These are phyloP conservation scores for Paxillus ammoniavirescens DNA, from an alignment of 768 basidiomycete species.

Conservation along the genomic window DNA sequence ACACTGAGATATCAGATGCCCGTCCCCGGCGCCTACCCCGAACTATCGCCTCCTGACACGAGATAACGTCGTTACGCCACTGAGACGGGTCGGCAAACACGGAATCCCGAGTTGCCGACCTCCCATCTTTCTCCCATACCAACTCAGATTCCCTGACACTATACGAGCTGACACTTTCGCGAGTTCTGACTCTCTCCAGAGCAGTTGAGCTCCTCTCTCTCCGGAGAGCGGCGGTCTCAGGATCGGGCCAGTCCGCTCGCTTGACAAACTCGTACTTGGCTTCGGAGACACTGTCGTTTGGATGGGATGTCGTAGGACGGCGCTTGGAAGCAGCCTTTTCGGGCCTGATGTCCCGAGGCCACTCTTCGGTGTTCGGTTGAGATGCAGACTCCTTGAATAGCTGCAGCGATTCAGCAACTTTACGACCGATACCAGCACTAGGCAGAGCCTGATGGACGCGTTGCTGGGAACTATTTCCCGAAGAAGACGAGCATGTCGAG, in stretches of 20 bases:
- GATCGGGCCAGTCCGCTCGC: slow-evolving; percentile 82
- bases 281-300: slow-evolving; percentile 56
- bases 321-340: slow-evolving; percentile 28
- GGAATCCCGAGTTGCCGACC: slow-evolving; percentile 42
- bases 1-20: slow-evolving; percentile 37
- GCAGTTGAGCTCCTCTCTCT: slow-evolving; percentile 66
- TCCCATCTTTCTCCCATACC: slow-evolving; percentile 31
- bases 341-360: slow-evolving; percentile 27
- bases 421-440: slow-evolving; percentile 62
- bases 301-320: slow-evolving; percentile 34
- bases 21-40: slow-evolving; percentile 68
- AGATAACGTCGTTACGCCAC: slow-evolving; percentile 54
- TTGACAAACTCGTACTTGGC: slow-evolving; percentile 80
- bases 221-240: slow-evolving; percentile 67
- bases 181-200: slow-evolving; percentile 54
- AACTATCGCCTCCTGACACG: slow-evolving; percentile 38
- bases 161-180: slow-evolving; percentile 39
- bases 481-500: slow-evolving; percentile 22
- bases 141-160: slow-evolving; percentile 23
- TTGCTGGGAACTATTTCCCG: background rate
- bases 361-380: slow-evolving; percentile 32
- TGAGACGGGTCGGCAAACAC: slow-evolving; percentile 47
- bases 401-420: slow-evolving; percentile 79
- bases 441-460: slow-evolving; percentile 11
- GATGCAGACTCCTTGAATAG: slow-evolving; percentile 76